Base-by-base conservation (phyloP, 352 stramenopile genomes). In the Phytophthora citrophthora region DNA sequence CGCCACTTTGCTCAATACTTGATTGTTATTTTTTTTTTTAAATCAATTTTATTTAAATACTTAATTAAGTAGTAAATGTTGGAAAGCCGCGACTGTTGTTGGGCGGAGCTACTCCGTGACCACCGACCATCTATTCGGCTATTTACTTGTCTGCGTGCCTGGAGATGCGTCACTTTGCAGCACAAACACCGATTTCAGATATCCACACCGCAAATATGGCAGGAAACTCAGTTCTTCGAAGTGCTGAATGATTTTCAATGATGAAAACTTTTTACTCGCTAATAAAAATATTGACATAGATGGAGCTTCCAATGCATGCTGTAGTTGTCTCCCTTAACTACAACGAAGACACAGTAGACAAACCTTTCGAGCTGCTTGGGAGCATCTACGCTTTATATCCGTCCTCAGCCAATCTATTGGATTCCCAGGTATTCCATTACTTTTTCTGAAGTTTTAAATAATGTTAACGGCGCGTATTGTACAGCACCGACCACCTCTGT, bases 161-260 rank as follows among this genome's bases (percentile, higher is more conserved):
- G 78, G 83, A 61, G 74, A 43, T 74, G 24, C n/a, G 70, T 54
- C 4, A 52, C 63, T 1, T 67, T 89, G 40, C 57, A 64, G 18
- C 74, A 69, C 40, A 89, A 84, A 44, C 70, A 80, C 13, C 76
- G 83, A 2, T 74, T 76, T 36, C 20, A 54, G 0, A 20, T 50
- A 24, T 52, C 71, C 5, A 64, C 64, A 1, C 31, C 53, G 10
- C 59, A 57, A 24, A 77, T 85, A 39, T 64, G 56, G 64, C 78
- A 78, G 34, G 56, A 74, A 18, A 41, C 77, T 23, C 61, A 72
- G 26, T 88, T 89, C 61, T 78, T 86, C n/a, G 70, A 91, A 76
- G 82, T 88, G 10, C n/a, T 8, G 31, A 8, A 39, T 12, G 23
- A 36, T n/a, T 16, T 24, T 39, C 16, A 16, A 18, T 18, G 23